Evolutionary conservation across 257 asterid species (phyloP).

Genomic region (Lycium barbarum): DNA sequence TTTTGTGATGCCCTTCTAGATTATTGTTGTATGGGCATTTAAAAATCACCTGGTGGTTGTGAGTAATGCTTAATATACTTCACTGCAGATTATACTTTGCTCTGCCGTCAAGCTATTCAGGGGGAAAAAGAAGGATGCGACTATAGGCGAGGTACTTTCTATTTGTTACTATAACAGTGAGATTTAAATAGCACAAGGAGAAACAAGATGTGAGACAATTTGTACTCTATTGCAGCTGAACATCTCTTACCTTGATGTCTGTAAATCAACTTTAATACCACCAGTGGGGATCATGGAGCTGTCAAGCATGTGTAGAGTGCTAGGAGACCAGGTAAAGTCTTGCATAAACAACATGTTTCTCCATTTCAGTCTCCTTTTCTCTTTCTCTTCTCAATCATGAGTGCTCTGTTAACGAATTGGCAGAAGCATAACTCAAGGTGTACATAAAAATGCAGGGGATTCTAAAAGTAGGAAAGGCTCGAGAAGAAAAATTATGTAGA

Average conservation of each 20-base stretch:
- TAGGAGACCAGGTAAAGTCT: slow-evolving; percentile 84
- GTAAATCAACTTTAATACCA: slow-evolving; percentile 83
- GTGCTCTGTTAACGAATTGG: neutral
- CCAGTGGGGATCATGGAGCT: slow-evolving; percentile 80
- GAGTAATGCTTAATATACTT: slow-evolving; percentile 20
- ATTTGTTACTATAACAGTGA: neutral
- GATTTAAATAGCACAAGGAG: neutral
- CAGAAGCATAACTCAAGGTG: neutral
- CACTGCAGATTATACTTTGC: slow-evolving; percentile 83
- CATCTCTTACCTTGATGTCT: slow-evolving; percentile 69
- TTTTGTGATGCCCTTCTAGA: neutral
- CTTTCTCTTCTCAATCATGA: neutral
- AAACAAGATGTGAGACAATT: neutral
- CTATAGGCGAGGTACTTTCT: slow-evolving; percentile 78
- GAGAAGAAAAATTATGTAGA: slow-evolving; percentile 79
- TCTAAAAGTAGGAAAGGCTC: slow-evolving; percentile 78
- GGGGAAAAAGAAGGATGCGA: slow-evolving; percentile 80
- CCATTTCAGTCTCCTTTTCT: neutral
- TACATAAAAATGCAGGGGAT: slow-evolving; percentile 73
- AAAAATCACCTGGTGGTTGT: slow-evolving; percentile 5
- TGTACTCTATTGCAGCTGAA: slow-evolving; percentile 61
- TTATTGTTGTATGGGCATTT: neutral
- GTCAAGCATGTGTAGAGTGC: slow-evolving; percentile 87
- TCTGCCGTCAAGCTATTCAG: slow-evolving; percentile 94
- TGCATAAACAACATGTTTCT: neutral